Evolutionary conservation across 345 rosid species (phyloP), one percentile per base, ranked within the genome.

Genomic region (Erucastrum elatum): DNA sequence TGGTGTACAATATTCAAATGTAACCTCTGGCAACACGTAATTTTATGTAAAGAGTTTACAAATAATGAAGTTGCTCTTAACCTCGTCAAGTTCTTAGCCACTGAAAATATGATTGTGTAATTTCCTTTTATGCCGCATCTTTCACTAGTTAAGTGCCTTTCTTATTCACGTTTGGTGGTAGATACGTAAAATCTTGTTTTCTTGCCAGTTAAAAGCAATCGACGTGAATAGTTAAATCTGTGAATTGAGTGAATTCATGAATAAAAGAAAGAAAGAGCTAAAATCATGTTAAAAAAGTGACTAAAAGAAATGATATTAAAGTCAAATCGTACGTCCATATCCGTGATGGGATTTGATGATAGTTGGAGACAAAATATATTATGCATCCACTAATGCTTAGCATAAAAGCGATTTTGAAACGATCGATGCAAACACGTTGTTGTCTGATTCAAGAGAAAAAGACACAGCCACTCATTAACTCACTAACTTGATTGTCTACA

Each of bases 51-150:
- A 1, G 17, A 12, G 49, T 17, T 70, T 5, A 26, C 66, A 4
- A 13, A 55, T 30, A 75, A 80, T 53, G 76, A 75, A 46, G 26
- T 7, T 15, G 64, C 72, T 44, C 70, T 81, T 33, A 61, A 66
- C 34, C 84, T 76, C 21, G 74, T 81, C 81, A 77, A 44, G 16
- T 71, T 60, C 61, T 70, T 37, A 66, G 25, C 46, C 8, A 63
- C 10, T 61, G 21, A 77, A 30, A 68, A 8, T 16, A 0, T 70
- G 29, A 17, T 55, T 16, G 11, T 58, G n/a, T 58, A 58, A 55
- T 27, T 4, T 61, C 6, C 6, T 13, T 62, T 44, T 5, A 15
- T 58, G 26, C 12, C 3, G 55, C 16, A 21, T 25, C 30, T 58
- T 58, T 33, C 61, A 59, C 27, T 26, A 59, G 35, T 11, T 59